Percentiles rank a stretch among this genome's conserved stretches.
phyloP scores from a whole-genome alignment of 163 green algal genomes.

The Volvox carteri region DNA sequence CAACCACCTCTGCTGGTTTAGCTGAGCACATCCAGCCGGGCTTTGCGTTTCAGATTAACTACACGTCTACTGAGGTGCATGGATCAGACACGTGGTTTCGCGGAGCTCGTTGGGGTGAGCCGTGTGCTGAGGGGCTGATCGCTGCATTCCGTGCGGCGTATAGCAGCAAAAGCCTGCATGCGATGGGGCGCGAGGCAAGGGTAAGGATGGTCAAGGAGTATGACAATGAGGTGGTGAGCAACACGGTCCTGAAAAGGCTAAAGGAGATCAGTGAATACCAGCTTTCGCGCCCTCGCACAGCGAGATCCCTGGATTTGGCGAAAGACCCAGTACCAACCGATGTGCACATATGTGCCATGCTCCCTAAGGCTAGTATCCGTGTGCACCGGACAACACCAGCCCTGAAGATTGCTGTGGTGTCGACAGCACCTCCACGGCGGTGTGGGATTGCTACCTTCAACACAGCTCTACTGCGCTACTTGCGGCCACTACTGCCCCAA shows the following conservation, averaged over 20 bases:
- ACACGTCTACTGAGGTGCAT: neutral
- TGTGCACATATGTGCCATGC: slow-evolving; percentile 1
- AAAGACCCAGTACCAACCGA: slow-evolving; percentile 9
- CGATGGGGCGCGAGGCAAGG: neutral
- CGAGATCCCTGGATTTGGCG: neutral
- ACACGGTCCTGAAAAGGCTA: neutral
- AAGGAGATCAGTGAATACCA: neutral
- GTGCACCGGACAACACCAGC: neutral
- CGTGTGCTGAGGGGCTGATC: neutral
- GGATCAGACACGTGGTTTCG: too few species aligned
- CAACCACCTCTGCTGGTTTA: neutral
- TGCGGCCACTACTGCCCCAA: neutral
- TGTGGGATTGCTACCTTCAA: slow-evolving; percentile 25
- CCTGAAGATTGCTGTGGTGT: neutral
- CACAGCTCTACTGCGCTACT: neutral
- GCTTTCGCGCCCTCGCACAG: neutral
- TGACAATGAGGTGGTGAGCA: neutral
- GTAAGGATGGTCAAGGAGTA: neutral
- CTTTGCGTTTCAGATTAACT: neutral
- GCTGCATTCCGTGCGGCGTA: neutral
- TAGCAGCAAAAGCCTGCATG: neutral
- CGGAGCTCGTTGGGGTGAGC: neutral
- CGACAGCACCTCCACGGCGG: neutral
- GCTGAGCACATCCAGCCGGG: neutral
- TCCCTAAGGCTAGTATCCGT: neutral